Evolutionary conservation across 306 rosid genomes (phyloP).

Genomic region (Vachellia pachyceras): DNA sequence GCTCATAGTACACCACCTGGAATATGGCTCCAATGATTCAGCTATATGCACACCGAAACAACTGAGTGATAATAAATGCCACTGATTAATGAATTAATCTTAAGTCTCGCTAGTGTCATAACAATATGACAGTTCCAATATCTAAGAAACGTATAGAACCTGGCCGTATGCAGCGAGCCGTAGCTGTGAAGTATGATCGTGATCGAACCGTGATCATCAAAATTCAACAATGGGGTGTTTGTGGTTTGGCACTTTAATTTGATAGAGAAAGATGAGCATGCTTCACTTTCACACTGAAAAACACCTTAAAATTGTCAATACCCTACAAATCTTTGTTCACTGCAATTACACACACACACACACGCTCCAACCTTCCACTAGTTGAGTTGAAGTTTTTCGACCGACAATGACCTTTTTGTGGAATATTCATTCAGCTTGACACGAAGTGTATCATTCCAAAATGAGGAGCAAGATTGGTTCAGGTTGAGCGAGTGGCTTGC

Average conservation of each 20-base stretch:
- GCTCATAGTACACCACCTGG: background rate
- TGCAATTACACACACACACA: slow-evolving; percentile 27
- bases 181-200: slow-evolving; percentile 26
- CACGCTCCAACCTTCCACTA: slow-evolving; percentile 48
- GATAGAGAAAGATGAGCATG: slow-evolving; percentile 21
- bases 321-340: slow-evolving; percentile 3
- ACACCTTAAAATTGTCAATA: slow-evolving; percentile 31
- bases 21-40: background rate
- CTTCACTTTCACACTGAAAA: slow-evolving; percentile 30
- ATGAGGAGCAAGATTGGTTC: background rate
- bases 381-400: background rate
- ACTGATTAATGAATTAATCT: background rate
- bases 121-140: background rate
- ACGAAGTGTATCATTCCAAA: background rate
- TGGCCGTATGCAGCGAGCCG: slow-evolving; percentile 28
- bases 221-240: background rate
- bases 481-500: background rate
- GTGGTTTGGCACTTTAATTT: background rate
- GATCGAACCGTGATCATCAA: background rate
- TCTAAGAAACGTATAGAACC: background rate
- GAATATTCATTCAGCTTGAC: background rate
- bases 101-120: background rate
- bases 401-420: slow-evolving; percentile 11
- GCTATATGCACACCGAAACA: background rate
- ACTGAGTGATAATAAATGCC: background rate